Conservation (phyloP, 768 basidiomycete species). For the Pleurotus pulmonarius region DNA sequence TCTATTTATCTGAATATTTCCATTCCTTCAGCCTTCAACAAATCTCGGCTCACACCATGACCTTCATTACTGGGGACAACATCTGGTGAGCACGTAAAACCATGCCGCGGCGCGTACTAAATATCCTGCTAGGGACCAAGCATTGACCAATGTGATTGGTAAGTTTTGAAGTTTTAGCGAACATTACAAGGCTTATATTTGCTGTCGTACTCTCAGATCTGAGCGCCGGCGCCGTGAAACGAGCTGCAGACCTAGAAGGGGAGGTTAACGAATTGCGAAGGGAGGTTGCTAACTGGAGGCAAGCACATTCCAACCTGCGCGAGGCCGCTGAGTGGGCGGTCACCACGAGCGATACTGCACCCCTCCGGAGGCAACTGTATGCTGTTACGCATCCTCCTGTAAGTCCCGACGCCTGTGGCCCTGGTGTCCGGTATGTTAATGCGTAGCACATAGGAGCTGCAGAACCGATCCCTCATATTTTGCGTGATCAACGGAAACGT, state of each 20-base stretch:
- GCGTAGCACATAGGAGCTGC: conserved; percentile 25
- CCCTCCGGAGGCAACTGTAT: conserved; percentile 58
- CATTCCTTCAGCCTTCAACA: conserved; percentile 22
- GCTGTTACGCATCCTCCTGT: conserved; percentile 32
- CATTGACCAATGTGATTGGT: conserved; percentile 61
- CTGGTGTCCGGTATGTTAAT: no score
- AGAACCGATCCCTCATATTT: conserved; percentile 62
- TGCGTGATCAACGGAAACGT: conserved; percentile 75
- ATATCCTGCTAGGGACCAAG: conserved; percentile 52
- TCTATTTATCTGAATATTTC: conserved; percentile 32
- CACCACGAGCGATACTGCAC: conserved; percentile 63
- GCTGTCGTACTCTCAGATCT: conserved; percentile 38
- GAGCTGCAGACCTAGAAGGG: conserved; percentile 60
- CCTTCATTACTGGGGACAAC: conserved; percentile 54
- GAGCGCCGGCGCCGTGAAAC: conserved; percentile 58
- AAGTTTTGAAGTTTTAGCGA: conserved; percentile 10
- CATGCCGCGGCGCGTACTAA: no score
- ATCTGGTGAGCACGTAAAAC: conserved; percentile 49
- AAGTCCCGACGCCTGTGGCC: conserved; percentile 23
- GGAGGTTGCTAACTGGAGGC: conserved; percentile 69
- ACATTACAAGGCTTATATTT: conserved; percentile 6
- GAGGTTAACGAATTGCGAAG: conserved; percentile 65
- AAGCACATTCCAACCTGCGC: conserved; percentile 59
- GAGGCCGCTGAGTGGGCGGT: conserved; percentile 62
- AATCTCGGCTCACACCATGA: conserved; percentile 36